These are phyloP conservation scores for Russula foetens DNA, from an alignment of 768 basidiomycete genomes.

Conservation along the genomic window DNA sequence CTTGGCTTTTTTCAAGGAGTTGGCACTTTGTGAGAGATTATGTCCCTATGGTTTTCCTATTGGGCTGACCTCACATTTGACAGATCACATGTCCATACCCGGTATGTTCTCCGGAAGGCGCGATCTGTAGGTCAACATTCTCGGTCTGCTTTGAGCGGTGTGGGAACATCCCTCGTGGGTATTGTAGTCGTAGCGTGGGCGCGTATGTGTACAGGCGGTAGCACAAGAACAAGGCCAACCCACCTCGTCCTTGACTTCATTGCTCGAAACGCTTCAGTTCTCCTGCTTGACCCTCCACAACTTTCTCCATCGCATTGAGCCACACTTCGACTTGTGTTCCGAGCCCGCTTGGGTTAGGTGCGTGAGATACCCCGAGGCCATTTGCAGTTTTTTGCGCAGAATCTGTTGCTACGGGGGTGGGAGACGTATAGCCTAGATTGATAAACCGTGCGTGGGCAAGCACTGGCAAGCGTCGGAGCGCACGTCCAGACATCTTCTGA, in stretches of 20 bases:
- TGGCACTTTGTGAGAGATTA: neutral
- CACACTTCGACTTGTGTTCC: slow-evolving; percentile 53
- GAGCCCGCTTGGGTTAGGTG: slow-evolving; percentile 16
- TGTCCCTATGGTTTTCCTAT: neutral
- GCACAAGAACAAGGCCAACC: neutral
- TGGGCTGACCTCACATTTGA: neutral
- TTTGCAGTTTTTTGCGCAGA: slow-evolving; percentile 3
- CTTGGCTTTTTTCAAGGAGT: neutral
- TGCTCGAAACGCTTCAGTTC: slow-evolving; percentile 42
- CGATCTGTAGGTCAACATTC: neutral
- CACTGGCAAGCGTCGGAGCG: slow-evolving; percentile 88
- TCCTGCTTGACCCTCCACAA: slow-evolving; percentile 49
- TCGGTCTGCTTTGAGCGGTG: too few species aligned
- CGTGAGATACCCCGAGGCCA: neutral
- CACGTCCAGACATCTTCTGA: slow-evolving; percentile 87
- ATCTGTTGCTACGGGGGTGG: neutral
- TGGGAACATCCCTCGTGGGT: neutral
- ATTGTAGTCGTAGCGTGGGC: neutral
- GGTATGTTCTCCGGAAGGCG: neutral
- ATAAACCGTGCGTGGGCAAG: slow-evolving; percentile 85
- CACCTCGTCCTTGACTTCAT: neutral
- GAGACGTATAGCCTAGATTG: slow-evolving; percentile 26
- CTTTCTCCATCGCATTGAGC: slow-evolving; percentile 79
- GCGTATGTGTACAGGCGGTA: neutral
- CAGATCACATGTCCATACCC: neutral